These are phyloP conservation scores for Sporothrix protearum DNA, from an alignment of 2,329 filamentous ascomycete species.

Conservation along the genomic window DNA sequence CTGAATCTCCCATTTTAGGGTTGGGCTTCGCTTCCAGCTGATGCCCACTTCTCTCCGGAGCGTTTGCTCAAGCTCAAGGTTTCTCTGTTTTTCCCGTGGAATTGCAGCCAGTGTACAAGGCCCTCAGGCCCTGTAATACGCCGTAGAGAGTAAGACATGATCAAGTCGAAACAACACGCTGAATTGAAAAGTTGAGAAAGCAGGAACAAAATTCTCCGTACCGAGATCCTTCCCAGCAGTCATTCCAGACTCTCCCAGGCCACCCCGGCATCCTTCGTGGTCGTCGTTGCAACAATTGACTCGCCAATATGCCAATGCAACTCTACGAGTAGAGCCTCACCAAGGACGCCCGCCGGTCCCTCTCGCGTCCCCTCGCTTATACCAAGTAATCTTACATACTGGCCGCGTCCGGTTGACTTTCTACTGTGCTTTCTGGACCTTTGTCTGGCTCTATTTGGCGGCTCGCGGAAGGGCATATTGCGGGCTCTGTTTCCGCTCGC, in stretches of 20 bases:
- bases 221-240: background rate
- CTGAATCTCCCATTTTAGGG: background rate
- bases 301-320: background rate
- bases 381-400: too few relatives aligned
- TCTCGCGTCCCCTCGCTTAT: background rate
- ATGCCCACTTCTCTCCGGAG: background rate
- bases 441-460: background rate
- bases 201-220: background rate
- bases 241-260: background rate
- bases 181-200: background rate
- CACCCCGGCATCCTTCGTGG: background rate
- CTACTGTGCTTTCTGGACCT: background rate
- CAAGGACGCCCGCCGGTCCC: background rate
- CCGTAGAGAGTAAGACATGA: background rate
- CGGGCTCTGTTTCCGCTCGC: background rate
- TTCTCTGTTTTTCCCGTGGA: background rate
- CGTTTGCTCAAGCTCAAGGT: background rate
- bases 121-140: too few relatives aligned
- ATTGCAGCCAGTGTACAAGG: background rate
- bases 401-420: background rate
- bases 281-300: background rate
- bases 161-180: background rate
- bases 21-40: background rate
- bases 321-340: background rate
- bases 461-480: background rate